Evolutionary conservation across 108 stramenopile species (phyloP), one percentile per base, ranked within the genome.

Genomic region (Skeletonema tropicum): DNA sequence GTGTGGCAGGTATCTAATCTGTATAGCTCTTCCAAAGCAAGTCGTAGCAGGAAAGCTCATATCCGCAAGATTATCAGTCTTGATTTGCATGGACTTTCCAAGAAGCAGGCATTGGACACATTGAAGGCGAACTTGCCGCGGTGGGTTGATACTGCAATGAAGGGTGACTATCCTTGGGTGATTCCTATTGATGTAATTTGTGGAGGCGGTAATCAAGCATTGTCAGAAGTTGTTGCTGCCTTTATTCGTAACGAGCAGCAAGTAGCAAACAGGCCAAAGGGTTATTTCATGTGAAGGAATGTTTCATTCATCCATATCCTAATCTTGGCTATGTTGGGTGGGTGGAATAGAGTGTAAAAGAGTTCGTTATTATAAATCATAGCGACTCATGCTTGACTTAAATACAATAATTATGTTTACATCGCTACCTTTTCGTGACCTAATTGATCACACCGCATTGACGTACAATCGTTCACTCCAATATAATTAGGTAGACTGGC

Each of bases 401-500:
- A 49, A 48, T 29, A 2, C 2, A 29, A 29, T 29, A 29, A 29
- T 2, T 29, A 29, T 1, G 26, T 29, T 29, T 29, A 29, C 2
- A 2, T 29, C 26, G 26, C 26, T 29, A 29, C 26, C 26, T 1
- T 29, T 29, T 29, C 2, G 26, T 29, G 26, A 2, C 26, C 26
- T 29, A 29, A 29, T 29, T 29, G 26, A 29, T 29, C 26, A 2
- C 26, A 29, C 26, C 26, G 26, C 26, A 29, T 29, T 1, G 26
- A 2, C 26, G 26, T 2, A 29, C 26, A 29, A 29, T 29, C 5
- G 7, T 4, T 4, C 2, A 49, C 19, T 6, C 48, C 11, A 17
- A 57, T 14, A 17, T 65, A 7, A 58, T 83, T 88, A 92, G 38
- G 89, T 92, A 45, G 85, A 87, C 23, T 88, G 87, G 39, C 89